These are phyloP conservation scores for Chiua virens DNA, from an alignment of 768 basidiomycete genomes.

Conservation along the genomic window DNA sequence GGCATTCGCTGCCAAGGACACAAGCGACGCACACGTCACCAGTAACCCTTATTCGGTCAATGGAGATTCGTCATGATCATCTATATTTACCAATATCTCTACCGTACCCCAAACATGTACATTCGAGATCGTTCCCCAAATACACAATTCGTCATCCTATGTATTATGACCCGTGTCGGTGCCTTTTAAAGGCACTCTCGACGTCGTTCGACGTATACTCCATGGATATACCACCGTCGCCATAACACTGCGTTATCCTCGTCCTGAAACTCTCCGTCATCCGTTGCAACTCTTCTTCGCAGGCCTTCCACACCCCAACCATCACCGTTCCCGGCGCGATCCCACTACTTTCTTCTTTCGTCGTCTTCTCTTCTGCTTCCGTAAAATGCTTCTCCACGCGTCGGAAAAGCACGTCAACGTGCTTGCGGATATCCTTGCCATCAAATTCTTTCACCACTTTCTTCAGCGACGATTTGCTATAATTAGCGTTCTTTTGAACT, in stretches of 20 bases:
- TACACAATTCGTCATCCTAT: constrained; percentile 12
- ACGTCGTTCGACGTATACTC: constrained; percentile 79
- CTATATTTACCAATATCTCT: constrained; percentile 1
- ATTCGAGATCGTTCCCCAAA: not conserved
- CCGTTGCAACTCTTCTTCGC: constrained; percentile 78
- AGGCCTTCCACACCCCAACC: constrained; percentile 87
- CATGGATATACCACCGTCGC: constrained; percentile 64
- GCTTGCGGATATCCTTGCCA: constrained; percentile 86
- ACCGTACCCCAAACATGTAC: constrained; percentile 4
- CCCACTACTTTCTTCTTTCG: constrained; percentile 51
- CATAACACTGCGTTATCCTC: constrained; percentile 77
- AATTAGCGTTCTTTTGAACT: constrained; percentile 70
- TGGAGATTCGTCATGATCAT: constrained; percentile 9
- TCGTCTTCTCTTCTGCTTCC: constrained; percentile 69
- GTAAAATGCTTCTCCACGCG: constrained; percentile 97
- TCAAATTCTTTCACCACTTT: constrained; percentile 84
- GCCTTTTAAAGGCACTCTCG: constrained; percentile 74
- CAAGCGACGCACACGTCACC: constrained; percentile 10
- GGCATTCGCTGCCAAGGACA: constrained; percentile 19
- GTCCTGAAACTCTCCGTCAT: constrained; percentile 69
- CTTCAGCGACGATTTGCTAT: constrained; percentile 76
- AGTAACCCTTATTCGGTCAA: constrained; percentile 7
- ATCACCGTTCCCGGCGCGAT: constrained; percentile 65
- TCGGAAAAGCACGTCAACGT: constrained; percentile 82
- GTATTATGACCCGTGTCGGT: constrained; percentile 42